Evolutionary conservation across 768 basidiomycete species (phyloP), one percentile per base, ranked within the genome.

Genomic region (Gloeostereum incarnatum): DNA sequence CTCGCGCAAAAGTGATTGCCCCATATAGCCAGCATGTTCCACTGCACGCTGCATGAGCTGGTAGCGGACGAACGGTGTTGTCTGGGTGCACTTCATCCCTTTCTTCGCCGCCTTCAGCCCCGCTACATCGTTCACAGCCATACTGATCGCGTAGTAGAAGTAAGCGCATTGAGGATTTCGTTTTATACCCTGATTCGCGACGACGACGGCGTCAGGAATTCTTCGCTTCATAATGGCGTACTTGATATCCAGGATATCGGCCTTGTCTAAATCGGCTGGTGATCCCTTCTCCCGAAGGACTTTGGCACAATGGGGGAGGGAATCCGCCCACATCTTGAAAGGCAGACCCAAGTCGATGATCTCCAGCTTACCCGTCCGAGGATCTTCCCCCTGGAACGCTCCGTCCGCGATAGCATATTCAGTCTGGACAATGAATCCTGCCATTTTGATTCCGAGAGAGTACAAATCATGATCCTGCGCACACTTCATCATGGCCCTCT

Each of bases 221-320:
- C 69, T 66, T 16, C 60, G 55, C 37, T 59, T 63, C 54, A 77
- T 66, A 50, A 81, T 68, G 38, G 52, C 46, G 49, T 55, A 74
- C 49, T 82, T 81, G 58, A 79, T 69, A 22, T 81, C 77, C 21
- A 83, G 52, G 44, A 82, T 73, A 49, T 81, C 78, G 0, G 79
- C 80, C 10, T 62, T 46, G 50, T 81, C 75, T 17, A 44, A 52
- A 39, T 79, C 72, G 4, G 47, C 47, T 0, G 63, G 49, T 4
- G 29, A 30, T n/a, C 61, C 63, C 38, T 55, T 59, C 24, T 50
- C 57, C 6, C 76, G 68, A 26, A 81, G 68, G 19, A 69, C 77
- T 19, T 60, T 61, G 6, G 79, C 78, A 48, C 77, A 78, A 14
- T 64, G 56, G 3, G 80, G 78, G 4, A 83, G 56, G 0, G 78